A percentile compares a stretch with the other conserved stretches of the same genome.
Conservation (phyloP, 2,329 filamentous ascomycete species). For the Daldinia eschscholtzii region DNA sequence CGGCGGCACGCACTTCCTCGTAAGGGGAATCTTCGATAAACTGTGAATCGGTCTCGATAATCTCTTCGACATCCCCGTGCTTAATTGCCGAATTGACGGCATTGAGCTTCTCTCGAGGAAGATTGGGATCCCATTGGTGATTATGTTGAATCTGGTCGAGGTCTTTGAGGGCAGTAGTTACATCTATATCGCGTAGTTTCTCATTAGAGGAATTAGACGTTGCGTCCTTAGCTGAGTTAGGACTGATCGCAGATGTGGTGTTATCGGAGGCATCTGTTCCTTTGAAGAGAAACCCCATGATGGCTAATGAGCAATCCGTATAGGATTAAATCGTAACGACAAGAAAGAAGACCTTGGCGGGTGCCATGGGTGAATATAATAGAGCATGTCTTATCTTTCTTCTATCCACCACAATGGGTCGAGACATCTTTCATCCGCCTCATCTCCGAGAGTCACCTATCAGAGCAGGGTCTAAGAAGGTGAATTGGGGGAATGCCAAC, state of each 20-base stretch:
- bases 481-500: slow-evolving; percentile 23
- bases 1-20: slow-evolving; percentile 58
- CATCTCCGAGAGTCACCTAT: slow-evolving; percentile 29
- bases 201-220: slow-evolving; percentile 37
- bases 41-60: slow-evolving; percentile 50
- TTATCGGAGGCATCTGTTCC: slow-evolving; percentile 23
- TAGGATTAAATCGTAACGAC: slow-evolving; percentile 25
- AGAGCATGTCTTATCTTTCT: slow-evolving; percentile 36
- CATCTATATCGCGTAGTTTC: slow-evolving; percentile 41
- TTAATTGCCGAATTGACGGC: slow-evolving; percentile 51
- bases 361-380: slow-evolving; percentile 17
- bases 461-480: slow-evolving; percentile 9
- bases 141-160: slow-evolving; percentile 51
- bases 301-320: slow-evolving; percentile 8
- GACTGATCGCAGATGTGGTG: slow-evolving; percentile 37
- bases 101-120: slow-evolving; percentile 53
- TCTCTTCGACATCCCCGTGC: slow-evolving; percentile 51
- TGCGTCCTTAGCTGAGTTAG: slow-evolving; percentile 30
- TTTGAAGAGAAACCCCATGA: slow-evolving; percentile 36
- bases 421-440: slow-evolving; percentile 15
- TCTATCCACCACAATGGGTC: slow-evolving; percentile 9
- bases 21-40: slow-evolving; percentile 57
- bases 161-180: slow-evolving; percentile 45
- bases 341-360: slow-evolving; percentile 5
- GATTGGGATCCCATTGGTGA: slow-evolving; percentile 55